Percentiles rank a stretch among this genome's conserved stretches.
Evolutionary conservation across 305 asterid genomes (phyloP).

Genomic region (Monarda citriodora): DNA sequence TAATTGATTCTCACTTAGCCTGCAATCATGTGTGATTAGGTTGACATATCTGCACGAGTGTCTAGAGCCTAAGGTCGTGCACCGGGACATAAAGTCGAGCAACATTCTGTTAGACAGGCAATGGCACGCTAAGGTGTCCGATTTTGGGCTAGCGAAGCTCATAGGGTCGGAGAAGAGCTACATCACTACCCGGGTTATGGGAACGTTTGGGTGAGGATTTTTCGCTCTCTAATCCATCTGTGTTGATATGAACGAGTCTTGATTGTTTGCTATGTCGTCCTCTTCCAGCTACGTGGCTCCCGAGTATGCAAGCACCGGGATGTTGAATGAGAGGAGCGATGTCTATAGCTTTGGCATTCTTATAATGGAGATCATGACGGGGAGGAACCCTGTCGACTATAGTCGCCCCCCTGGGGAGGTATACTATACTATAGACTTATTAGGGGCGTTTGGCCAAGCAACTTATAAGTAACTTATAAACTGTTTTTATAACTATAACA

Average conservation of each 20-base stretch:
- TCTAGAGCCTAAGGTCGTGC: conserved; percentile 95
- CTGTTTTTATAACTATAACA: too few relatives aligned
- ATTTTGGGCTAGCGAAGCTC: conserved; percentile 92
- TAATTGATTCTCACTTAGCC: not conserved
- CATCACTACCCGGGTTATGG: conserved; percentile 94
- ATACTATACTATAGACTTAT: not conserved
- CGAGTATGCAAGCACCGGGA: conserved; percentile 93
- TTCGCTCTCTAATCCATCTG: not conserved
- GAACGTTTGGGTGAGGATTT: conserved; percentile 75
- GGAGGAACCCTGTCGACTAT: conserved; percentile 85
- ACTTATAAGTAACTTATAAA: too few relatives aligned
- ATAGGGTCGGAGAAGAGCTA: conserved; percentile 85
- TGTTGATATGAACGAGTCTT: not conserved
- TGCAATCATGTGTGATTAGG: conserved; percentile 27
- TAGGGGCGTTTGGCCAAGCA: too few relatives aligned
- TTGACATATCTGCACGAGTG: conserved; percentile 92
- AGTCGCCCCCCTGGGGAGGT: conserved; percentile 91
- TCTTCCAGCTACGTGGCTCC: conserved; percentile 86
- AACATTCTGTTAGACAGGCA: conserved; percentile 80
- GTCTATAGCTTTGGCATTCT: conserved; percentile 93
- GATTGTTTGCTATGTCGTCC: conserved; percentile 13
- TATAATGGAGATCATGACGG: conserved; percentile 84
- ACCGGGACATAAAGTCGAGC: conserved; percentile 94
- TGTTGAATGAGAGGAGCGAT: conserved; percentile 96
- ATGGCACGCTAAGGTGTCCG: conserved; percentile 87